Base-by-base conservation (phyloP, 768 basidiomycete species). In the Tremella yokohamensis region DNA sequence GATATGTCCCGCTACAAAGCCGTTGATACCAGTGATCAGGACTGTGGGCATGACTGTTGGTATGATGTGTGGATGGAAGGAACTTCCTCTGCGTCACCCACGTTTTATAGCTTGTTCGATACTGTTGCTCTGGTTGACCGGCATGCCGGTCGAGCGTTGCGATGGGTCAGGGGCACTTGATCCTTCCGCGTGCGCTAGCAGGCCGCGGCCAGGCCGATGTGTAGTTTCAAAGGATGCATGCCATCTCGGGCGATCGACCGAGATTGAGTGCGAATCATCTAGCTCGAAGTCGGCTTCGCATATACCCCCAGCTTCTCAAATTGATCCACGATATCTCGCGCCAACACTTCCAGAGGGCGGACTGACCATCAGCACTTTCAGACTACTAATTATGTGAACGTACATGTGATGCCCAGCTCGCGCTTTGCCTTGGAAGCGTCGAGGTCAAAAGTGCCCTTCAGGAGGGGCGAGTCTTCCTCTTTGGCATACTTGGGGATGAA, bases 21-120 rank as follows among this genome's bases (percentile, higher is more conserved):
- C 71, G 52, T 66, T 66, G 37, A 73, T 40, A 25, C 71, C 71
- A n/a, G 71, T 70, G 48, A 73, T 65, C 39, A 70, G 57, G 18
- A 73, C 69, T 25, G 52, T 63, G 16, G 62, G 54, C 63, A 64
- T 64, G n/a, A 1, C 60, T 56, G 39, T 11, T 40, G 11, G 39
- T 11, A 11, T 40, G 39, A 40, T 40, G 39, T 11, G 39, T 40
- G n/a, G n/a, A n/a, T n/a, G n/a, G n/a, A n/a, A n/a, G n/a, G n/a
- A n/a, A n/a, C n/a, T n/a, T n/a, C n/a, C n/a, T n/a, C n/a, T n/a
- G n/a, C n/a, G n/a, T n/a, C n/a, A n/a, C n/a, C n/a, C n/a, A n/a
- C n/a, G n/a, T n/a, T n/a, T n/a, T n/a, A n/a, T n/a, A n/a, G n/a
- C n/a, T n/a, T n/a, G n/a, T n/a, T n/a, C n/a, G n/a, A n/a, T n/a